Evolutionary conservation across 768 basidiomycete species (phyloP).

Genomic region (Phanerochaete carnosa): DNA sequence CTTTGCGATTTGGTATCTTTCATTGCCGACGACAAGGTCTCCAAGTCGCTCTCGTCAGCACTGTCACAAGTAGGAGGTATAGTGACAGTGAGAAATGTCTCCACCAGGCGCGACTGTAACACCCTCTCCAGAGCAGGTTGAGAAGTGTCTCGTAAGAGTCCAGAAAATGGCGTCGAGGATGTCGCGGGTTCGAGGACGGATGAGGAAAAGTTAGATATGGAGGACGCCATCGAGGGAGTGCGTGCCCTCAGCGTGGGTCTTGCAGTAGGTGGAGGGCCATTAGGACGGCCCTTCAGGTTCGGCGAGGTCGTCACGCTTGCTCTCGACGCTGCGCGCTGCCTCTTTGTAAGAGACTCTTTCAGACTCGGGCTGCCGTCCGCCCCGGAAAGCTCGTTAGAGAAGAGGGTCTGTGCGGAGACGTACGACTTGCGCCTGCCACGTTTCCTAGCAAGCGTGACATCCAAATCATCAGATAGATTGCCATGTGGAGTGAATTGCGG

Average conservation of each 20-base stretch:
- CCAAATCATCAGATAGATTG: conserved; percentile 67
- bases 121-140: conserved; percentile 69
- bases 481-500: conserved; percentile 57
- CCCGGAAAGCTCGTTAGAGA: conserved; percentile 47
- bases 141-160: conserved; percentile 54
- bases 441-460: conserved; percentile 54
- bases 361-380: conserved; percentile 17
- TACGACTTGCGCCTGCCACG: conserved; percentile 60
- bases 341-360: conserved; percentile 13
- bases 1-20: not conserved
- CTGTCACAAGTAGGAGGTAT: conserved; percentile 25
- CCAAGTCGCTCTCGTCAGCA: conserved; percentile 1
- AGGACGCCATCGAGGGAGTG: conserved; percentile 53
- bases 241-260: conserved; percentile 36
- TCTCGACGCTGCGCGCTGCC: conserved; percentile 40
- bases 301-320: conserved; percentile 14
- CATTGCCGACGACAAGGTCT: not conserved
- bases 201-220: conserved; percentile 22
- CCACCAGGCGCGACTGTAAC: conserved; percentile 68
- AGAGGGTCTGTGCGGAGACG: conserved; percentile 47
- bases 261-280: not conserved
- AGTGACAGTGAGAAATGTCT: conserved; percentile 67
- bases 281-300: conserved; percentile 9
- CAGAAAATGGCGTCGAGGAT: conserved; percentile 22
- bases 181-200: not conserved